These are phyloP conservation scores for Salix koriyanagi DNA, from an alignment of 345 rosid species.

Conservation along the genomic window DNA sequence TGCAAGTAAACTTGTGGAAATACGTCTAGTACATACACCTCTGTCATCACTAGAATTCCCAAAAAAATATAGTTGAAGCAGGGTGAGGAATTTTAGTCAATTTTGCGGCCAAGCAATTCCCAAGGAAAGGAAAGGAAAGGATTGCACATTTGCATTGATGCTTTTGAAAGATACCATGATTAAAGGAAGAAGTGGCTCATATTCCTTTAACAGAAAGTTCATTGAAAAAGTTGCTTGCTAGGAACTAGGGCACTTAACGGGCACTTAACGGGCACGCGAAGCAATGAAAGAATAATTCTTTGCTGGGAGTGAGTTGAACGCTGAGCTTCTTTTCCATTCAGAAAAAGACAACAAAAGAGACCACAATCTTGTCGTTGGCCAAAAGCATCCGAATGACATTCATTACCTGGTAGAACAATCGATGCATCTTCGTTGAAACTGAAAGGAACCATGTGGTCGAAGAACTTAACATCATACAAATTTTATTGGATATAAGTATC, in stretches of 20 bases:
- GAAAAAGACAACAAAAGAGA: background rate
- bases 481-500: background rate
- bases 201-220: background rate
- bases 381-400: background rate
- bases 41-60: background rate
- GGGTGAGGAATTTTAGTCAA: background rate
- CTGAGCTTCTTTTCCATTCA: background rate
- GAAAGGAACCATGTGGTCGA: background rate
- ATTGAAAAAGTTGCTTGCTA: background rate
- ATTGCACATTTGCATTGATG: background rate
- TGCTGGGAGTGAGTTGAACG: background rate
- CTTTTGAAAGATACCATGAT: background rate
- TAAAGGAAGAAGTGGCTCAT: background rate
- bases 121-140: background rate
- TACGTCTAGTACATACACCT: background rate
- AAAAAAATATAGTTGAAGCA: background rate
- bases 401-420: background rate
- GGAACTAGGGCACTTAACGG: background rate
- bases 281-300: background rate
- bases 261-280: background rate
- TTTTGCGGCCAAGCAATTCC: background rate
- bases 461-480: background rate
- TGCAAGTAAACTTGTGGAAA: background rate
- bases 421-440: background rate
- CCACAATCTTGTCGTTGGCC: background rate